These are phyloP conservation scores for Wickerhamomyces mucosus DNA, from an alignment of 805 yeast genomes.

Conservation along the genomic window DNA sequence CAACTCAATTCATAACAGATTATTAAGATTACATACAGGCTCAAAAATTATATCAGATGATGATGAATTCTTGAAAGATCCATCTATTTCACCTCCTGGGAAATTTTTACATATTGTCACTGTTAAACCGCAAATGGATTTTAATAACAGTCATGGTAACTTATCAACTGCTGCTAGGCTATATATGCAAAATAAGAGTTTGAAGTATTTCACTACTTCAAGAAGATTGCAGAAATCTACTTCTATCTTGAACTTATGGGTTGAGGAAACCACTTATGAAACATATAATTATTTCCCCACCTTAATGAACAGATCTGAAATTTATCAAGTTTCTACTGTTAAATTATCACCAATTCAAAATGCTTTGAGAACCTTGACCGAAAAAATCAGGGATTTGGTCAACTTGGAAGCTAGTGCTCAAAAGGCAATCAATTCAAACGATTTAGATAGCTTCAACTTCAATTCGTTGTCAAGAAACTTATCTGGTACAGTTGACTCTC, in stretches of 20 bases:
- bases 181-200: constrained; percentile 66
- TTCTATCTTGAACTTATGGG: constrained; percentile 72
- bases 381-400: constrained; percentile 63
- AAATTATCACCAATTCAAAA: constrained; percentile 78
- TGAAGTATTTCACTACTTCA: constrained; percentile 59
- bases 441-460: constrained; percentile 38
- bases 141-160: constrained; percentile 28
- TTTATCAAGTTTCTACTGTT: constrained; percentile 36
- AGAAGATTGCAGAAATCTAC: constrained; percentile 62
- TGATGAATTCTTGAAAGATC: constrained; percentile 43
- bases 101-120: constrained; percentile 62
- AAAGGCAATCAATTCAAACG: constrained; percentile 30
- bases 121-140: constrained; percentile 59
- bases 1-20: constrained; percentile 69
- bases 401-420: constrained; percentile 55
- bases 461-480: constrained; percentile 60
- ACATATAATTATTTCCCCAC: constrained; percentile 78
- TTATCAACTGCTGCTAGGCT: constrained; percentile 51
- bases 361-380: constrained; percentile 58
- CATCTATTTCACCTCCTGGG: constrained; percentile 65
- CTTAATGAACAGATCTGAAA: constrained; percentile 75
- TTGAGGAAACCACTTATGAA: constrained; percentile 75
- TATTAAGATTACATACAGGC: constrained; percentile 71
- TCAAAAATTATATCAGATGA: constrained; percentile 57
- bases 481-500: constrained; percentile 84